Evolutionary conservation across 2,329 filamentous ascomycete species (phyloP).

Genomic region (Xylariaceae sp.): DNA sequence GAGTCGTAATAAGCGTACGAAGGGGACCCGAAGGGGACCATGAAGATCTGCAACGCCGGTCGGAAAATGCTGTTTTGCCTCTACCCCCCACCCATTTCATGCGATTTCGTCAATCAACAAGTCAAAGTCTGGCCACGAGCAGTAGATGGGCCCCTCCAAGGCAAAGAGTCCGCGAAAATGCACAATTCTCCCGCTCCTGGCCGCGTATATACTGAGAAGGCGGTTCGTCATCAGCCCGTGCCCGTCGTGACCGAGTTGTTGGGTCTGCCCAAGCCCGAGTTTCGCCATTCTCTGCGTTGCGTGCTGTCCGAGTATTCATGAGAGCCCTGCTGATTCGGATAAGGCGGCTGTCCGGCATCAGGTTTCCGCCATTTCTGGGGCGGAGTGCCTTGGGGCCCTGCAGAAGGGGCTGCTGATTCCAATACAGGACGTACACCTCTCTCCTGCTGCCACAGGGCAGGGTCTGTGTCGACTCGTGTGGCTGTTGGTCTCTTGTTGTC

Average conservation of each 20-base stretch:
- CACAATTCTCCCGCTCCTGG: conserved; percentile 13
- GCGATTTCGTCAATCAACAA: conserved; percentile 21
- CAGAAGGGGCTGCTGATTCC: conserved; percentile 40
- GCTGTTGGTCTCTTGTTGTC: conserved; percentile 51
- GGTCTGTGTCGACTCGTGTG: conserved; percentile 77
- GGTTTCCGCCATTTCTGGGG: conserved; percentile 41
- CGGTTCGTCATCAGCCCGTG: conserved; percentile 24
- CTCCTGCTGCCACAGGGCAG: conserved; percentile 74
- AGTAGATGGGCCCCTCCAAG: conserved; percentile 10
- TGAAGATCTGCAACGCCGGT: conserved; percentile 23
- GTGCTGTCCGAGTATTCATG: conserved; percentile 32
- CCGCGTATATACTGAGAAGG: conserved; percentile 18
- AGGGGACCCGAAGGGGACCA: conserved; percentile 10
- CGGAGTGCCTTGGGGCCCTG: conserved; percentile 38
- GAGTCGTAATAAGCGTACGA: conserved; percentile 12
- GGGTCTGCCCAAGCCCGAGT: conserved; percentile 47
- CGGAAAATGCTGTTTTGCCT: conserved; percentile 24
- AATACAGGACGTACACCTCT: conserved; percentile 70
- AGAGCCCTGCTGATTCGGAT: conserved; percentile 36
- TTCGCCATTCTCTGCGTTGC: conserved; percentile 49
- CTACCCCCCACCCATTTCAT: conserved; percentile 20
- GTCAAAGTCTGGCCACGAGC: conserved; percentile 12
- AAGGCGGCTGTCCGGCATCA: conserved; percentile 37
- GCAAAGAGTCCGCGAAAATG: conserved; percentile 12
- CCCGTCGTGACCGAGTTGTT: conserved; percentile 43